Percentiles rank a stretch among this genome's conserved stretches.
Evolutionary conservation across 106 monocot genomes (phyloP).

Genomic region (Acorus gramineus): DNA sequence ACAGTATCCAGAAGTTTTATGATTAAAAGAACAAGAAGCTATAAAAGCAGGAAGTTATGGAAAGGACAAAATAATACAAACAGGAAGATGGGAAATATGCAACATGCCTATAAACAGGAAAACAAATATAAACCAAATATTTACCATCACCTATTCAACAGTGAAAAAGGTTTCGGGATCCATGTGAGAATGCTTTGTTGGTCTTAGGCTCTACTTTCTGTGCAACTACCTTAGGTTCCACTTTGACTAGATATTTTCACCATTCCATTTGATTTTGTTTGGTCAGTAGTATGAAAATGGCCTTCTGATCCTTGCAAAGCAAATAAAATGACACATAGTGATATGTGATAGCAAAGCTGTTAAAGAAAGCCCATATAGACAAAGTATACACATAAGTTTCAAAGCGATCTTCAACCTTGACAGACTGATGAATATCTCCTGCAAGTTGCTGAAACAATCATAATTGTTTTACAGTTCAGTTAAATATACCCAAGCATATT

Average conservation of each 20-base stretch:
- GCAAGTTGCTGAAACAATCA: background rate
- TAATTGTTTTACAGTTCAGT: too few relatives aligned
- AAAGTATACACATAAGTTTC: slow-evolving; percentile 60
- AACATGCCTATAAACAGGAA: too few relatives aligned
- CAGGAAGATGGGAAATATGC: too few relatives aligned
- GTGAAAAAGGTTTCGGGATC: slow-evolving; percentile 89
- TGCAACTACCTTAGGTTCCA: slow-evolving; percentile 80
- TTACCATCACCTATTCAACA: slow-evolving; percentile 97
- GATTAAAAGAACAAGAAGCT: too few relatives aligned
- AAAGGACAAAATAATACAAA: too few relatives aligned
- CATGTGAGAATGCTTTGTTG: slow-evolving; percentile 77
- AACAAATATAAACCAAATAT: background rate
- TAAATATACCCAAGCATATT: too few relatives aligned
- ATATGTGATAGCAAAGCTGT: background rate
- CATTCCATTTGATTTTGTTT: slow-evolving; percentile 98
- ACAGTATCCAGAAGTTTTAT: too few relatives aligned
- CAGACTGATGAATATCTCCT: slow-evolving; percentile 63
- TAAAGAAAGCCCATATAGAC: background rate
- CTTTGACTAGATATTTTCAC: slow-evolving; percentile 79
- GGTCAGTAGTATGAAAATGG: slow-evolving; percentile 63
- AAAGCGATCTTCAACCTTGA: slow-evolving; percentile 82
- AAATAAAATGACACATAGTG: background rate
- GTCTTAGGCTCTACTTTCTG: slow-evolving; percentile 92
- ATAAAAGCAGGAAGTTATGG: too few relatives aligned
- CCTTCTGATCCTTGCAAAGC: slow-evolving; percentile 54